Evolutionary conservation across 2,329 filamentous ascomycete species (phyloP).

Genomic region (Arthrobotrys entomopaga): DNA sequence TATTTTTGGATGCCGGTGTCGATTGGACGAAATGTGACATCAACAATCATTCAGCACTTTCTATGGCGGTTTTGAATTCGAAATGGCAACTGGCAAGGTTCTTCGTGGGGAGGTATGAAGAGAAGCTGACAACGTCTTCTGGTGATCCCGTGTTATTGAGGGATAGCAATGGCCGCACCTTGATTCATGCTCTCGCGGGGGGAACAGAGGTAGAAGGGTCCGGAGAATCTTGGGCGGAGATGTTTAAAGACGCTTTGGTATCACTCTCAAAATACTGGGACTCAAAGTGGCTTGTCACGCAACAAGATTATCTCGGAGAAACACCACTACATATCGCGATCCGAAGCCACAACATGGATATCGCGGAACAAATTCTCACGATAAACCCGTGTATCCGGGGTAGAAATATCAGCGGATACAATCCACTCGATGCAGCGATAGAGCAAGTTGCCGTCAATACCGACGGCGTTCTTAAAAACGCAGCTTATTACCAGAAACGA

Average conservation of each 20-base stretch:
- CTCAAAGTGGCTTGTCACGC: neutral
- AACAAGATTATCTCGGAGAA: conserved; percentile 9
- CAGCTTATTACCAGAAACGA: neutral
- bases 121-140: neutral
- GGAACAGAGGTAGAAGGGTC: neutral
- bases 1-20: conserved; percentile 17
- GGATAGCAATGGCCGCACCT: neutral
- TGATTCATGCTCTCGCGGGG: conserved; percentile 13
- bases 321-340: conserved; percentile 24
- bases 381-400: neutral
- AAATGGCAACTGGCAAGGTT: neutral
- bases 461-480: neutral
- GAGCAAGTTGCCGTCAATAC: conserved; percentile 4
- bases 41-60: neutral
- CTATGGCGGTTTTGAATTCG: neutral
- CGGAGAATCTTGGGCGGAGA: neutral
- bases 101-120: conserved; percentile 12
- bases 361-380: neutral
- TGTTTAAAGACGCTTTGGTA: conserved; percentile 2
- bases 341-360: neutral
- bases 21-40: conserved; percentile 10
- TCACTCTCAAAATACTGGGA: neutral
- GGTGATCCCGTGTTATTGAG: neutral
- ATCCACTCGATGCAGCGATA: conserved; percentile 5
- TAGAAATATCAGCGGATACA: conserved; percentile 21